Evolutionary conservation across 768 basidiomycete genomes (phyloP).

Genomic region (Lactarius pseudohatsudake): DNA sequence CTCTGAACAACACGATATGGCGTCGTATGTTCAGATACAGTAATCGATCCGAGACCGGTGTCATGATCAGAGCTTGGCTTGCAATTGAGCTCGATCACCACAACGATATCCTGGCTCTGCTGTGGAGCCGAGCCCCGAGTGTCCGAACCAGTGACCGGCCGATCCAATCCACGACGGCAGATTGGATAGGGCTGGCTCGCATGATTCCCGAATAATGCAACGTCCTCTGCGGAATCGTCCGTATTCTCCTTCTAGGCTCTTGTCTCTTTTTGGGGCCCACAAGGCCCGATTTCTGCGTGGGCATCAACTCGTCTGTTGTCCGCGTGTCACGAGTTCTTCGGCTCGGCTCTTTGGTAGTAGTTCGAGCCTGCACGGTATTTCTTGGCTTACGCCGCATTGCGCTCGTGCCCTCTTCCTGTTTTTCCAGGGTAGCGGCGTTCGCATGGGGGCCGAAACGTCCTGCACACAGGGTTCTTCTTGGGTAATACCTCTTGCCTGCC

Average conservation of each 20-base stretch:
- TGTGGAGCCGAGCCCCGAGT: neutral
- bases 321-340: neutral
- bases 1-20: neutral
- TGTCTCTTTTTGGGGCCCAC: neutral
- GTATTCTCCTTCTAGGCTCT: neutral
- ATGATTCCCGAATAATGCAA: neutral
- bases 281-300: conserved; percentile 13
- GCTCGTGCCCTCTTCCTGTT: conserved; percentile 1
- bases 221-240: neutral
- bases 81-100: neutral
- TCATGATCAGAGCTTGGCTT: neutral
- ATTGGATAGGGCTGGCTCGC: neutral
- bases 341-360: neutral
- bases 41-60: neutral
- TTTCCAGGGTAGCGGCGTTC: conserved; percentile 26
- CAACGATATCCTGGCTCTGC: neutral
- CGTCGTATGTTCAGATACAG: no score
- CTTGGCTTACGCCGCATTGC: neutral
- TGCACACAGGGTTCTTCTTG: neutral
- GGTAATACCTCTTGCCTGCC: conserved; percentile 4
- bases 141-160: neutral
- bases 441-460: conserved; percentile 13
- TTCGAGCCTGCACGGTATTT: neutral
- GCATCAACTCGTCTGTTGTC: neutral
- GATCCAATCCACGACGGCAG: neutral